A percentile compares a stretch with the other conserved stretches of the same genome.
phyloP scores from a whole-genome alignment of 768 basidiomycete genomes.

The Agrocybe pediades region DNA sequence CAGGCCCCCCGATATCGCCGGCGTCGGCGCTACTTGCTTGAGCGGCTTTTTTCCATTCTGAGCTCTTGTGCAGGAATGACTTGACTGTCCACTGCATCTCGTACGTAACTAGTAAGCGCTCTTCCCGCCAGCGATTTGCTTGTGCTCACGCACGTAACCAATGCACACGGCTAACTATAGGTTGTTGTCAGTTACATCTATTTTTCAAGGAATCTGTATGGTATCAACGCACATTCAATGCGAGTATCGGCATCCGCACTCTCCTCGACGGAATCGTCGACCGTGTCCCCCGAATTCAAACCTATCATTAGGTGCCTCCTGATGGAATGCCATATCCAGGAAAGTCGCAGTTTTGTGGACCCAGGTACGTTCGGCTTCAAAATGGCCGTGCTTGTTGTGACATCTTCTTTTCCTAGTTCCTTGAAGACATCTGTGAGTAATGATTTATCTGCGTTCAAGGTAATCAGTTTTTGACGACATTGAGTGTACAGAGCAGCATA shows the following conservation, averaged over 20 bases:
- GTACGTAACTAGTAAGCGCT: background rate
- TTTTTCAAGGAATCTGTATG: background rate
- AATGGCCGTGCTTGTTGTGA: constrained; percentile 15
- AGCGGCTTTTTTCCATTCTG: background rate
- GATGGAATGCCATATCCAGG: constrained; percentile 16
- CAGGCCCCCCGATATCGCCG: background rate
- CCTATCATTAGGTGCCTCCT: background rate
- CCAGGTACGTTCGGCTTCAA: constrained; percentile 12
- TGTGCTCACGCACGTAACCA: constrained; percentile 17
- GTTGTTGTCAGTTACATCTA: background rate
- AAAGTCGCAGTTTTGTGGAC: background rate
- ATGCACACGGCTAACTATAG: constrained; percentile 14
- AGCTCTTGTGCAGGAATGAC: background rate
- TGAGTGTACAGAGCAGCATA: constrained; percentile 3
- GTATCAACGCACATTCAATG: constrained; percentile 9
- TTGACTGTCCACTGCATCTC: constrained; percentile 2
- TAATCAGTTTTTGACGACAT: background rate
- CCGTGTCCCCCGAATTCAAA: background rate
- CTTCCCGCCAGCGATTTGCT: constrained; percentile 12
- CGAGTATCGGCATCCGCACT: background rate
- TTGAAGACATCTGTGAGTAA: background rate
- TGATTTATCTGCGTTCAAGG: background rate
- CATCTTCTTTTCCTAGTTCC: background rate
- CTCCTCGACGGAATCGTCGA: too few species aligned
- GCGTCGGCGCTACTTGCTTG: too few species aligned